These are phyloP conservation scores for Pyrenophora seminiperda DNA, from an alignment of 2,329 filamentous ascomycete genomes.

Conservation along the genomic window DNA sequence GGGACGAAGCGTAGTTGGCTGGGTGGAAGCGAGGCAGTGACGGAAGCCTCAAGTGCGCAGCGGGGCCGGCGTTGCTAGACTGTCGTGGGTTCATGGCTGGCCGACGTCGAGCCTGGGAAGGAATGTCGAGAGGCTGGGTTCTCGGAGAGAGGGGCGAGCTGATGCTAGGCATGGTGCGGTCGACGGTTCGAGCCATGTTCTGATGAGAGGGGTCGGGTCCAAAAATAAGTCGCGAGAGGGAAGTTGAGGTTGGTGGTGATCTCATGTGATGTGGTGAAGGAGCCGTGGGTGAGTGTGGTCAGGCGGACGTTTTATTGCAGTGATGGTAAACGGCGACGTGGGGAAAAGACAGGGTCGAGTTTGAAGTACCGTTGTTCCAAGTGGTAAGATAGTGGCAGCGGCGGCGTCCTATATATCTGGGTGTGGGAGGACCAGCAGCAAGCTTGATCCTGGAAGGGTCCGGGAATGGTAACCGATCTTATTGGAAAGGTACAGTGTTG, in stretches of 20 bases:
- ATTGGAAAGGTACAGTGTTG: slow-evolving; percentile 38
- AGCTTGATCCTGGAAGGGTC: slow-evolving; percentile 31
- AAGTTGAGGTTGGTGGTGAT: slow-evolving; percentile 28
- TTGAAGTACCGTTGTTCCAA: slow-evolving; percentile 16
- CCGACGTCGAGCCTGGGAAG: slow-evolving; percentile 42
- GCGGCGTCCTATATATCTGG: slow-evolving; percentile 41
- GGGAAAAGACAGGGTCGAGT: slow-evolving; percentile 10
- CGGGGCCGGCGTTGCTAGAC: slow-evolving; percentile 42
- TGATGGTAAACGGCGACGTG: slow-evolving; percentile 6
- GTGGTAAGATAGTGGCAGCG: slow-evolving; percentile 27
- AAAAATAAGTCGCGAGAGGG: slow-evolving; percentile 27
- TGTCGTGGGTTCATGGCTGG: slow-evolving; percentile 41
- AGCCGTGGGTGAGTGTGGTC: slow-evolving; percentile 14
- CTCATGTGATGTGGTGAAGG: slow-evolving; percentile 37
- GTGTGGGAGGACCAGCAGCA: slow-evolving; percentile 38
- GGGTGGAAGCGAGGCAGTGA: slow-evolving; percentile 59
- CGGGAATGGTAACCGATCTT: slow-evolving; percentile 36
- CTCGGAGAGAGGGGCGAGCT: slow-evolving; percentile 44
- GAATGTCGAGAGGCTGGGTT: slow-evolving; percentile 44
- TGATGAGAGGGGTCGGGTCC: slow-evolving; percentile 24
- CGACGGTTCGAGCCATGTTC: slow-evolving; percentile 36
- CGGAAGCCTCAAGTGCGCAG: slow-evolving; percentile 52
- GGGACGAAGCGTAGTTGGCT: slow-evolving; percentile 55
- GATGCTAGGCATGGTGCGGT: slow-evolving; percentile 40
- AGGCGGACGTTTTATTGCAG: slow-evolving; percentile 13